Percentiles rank a stretch among this genome's conserved stretches.
These are phyloP conservation scores for Hypoxylon sp. DNA, from an alignment of 2,329 filamentous ascomycete genomes.

Conservation along the genomic window DNA sequence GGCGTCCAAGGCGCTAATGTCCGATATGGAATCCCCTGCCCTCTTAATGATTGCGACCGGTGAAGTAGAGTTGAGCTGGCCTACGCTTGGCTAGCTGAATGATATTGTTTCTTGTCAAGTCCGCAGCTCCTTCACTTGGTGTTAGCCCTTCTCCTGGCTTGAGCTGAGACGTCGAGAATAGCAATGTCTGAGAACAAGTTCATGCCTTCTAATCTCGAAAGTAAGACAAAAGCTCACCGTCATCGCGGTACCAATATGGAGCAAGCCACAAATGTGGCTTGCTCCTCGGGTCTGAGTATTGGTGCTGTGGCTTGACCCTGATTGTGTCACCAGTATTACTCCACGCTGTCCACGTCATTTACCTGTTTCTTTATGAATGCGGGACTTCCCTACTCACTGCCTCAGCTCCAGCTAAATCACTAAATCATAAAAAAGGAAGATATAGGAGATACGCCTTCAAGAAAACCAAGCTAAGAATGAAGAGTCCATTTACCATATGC, in stretches of 20 bases:
- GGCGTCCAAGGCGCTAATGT: conserved; percentile 6
- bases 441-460: no score
- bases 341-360: no score
- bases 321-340: background rate
- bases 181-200: background rate
- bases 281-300: background rate
- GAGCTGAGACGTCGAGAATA: background rate
- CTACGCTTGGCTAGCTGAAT: conserved; percentile 16
- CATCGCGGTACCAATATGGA: background rate
- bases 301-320: conserved; percentile 5
- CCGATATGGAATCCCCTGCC: conserved; percentile 9
- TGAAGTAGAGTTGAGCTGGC: conserved; percentile 31
- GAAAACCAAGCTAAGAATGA: no score
- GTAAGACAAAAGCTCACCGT: background rate
- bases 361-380: no score
- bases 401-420: no score
- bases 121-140: conserved; percentile 13
- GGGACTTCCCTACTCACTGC: no score
- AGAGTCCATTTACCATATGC: background rate
- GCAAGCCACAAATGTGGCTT: background rate
- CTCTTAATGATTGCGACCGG: conserved; percentile 26
- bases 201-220: background rate
- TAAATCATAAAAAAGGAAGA: no score
- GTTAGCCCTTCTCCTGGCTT: background rate
- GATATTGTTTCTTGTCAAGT: conserved; percentile 25